A percentile compares a stretch with the other conserved stretches of the same genome.
phyloP scores from a whole-genome alignment of 768 basidiomycete genomes.

The Lentinula sp. region DNA sequence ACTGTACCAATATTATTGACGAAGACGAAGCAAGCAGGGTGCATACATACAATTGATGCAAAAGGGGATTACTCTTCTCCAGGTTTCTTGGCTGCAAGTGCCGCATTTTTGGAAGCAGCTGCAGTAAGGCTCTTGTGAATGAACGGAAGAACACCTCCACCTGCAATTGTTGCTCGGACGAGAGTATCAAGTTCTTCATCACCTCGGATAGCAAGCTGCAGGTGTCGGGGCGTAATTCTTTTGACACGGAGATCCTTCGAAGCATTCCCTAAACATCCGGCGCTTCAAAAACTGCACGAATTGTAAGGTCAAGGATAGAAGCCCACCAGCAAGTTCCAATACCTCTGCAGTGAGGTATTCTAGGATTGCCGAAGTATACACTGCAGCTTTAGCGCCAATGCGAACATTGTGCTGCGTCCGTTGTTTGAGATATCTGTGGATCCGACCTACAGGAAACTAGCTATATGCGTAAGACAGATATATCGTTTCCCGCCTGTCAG shows the following conservation, averaged over 20 bases:
- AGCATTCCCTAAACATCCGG: conserved; percentile 65
- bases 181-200: conserved; percentile 97
- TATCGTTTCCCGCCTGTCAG: neutral
- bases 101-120: conserved; percentile 14
- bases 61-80: conserved; percentile 13
- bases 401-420: conserved; percentile 91
- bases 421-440: conserved; percentile 91
- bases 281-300: neutral
- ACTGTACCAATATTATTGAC: too few species aligned
- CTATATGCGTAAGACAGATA: neutral
- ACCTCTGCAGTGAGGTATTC: conserved; percentile 98
- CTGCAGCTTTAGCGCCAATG: conserved; percentile 96
- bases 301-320: neutral
- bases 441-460: conserved; percentile 96
- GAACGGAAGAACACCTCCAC: conserved; percentile 83
- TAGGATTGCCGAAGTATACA: conserved; percentile 92
- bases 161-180: conserved; percentile 90
- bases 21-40: neutral
- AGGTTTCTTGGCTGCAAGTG: conserved; percentile 46
- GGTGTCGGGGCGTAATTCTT: conserved; percentile 92
- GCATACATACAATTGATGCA: neutral
- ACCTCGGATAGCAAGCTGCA: conserved; percentile 93
- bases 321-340: conserved; percentile 85
- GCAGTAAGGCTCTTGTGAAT: conserved; percentile 80
- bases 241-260: conserved; percentile 97